Evolutionary conservation across 2,329 filamentous ascomycete genomes (phyloP).

Genomic region (Paramyrothecium sp.): DNA sequence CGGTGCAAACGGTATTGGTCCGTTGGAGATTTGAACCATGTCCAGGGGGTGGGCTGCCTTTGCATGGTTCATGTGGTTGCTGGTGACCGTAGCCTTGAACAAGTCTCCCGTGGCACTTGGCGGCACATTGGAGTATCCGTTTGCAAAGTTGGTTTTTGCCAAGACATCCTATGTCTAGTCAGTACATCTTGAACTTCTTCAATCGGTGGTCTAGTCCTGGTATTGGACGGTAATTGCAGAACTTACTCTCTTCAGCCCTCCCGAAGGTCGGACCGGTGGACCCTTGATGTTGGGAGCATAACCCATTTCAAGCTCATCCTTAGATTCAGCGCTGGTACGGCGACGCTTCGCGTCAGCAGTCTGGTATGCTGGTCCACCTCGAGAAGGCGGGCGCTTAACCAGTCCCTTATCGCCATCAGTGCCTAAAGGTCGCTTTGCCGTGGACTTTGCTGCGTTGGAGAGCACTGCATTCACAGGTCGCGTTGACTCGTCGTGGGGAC

Average conservation of each 20-base stretch:
- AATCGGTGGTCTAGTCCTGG: too few relatives aligned
- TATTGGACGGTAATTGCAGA: background rate
- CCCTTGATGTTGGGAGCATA: conserved; percentile 67
- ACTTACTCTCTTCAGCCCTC: conserved; percentile 65
- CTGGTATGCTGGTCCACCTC: conserved; percentile 62
- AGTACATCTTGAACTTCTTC: conserved; percentile 28
- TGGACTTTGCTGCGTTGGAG: conserved; percentile 60
- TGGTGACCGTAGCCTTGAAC: conserved; percentile 65
- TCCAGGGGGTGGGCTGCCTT: conserved; percentile 71
- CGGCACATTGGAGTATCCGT: conserved; percentile 60
- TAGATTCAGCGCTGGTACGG: conserved; percentile 71
- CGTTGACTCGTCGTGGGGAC: conserved; percentile 56
- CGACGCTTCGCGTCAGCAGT: conserved; percentile 75
- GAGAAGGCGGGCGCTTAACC: conserved; percentile 40
- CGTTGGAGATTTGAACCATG: conserved; percentile 84
- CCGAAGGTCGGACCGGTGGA: conserved; percentile 81
- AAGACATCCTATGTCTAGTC: conserved; percentile 50
- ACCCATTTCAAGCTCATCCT: conserved; percentile 60
- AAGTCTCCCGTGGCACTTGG: conserved; percentile 53
- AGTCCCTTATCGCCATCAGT: conserved; percentile 57
- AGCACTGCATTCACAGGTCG: conserved; percentile 60
- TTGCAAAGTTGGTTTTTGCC: conserved; percentile 58
- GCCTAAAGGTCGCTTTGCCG: conserved; percentile 71
- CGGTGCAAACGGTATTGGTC: conserved; percentile 85
- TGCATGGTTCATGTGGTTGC: conserved; percentile 64